A percentile compares a stretch with the other conserved stretches of the same genome.
Conservation (phyloP, 495 filamentous ascomycete genomes). For the Penicillium coprophilum region DNA sequence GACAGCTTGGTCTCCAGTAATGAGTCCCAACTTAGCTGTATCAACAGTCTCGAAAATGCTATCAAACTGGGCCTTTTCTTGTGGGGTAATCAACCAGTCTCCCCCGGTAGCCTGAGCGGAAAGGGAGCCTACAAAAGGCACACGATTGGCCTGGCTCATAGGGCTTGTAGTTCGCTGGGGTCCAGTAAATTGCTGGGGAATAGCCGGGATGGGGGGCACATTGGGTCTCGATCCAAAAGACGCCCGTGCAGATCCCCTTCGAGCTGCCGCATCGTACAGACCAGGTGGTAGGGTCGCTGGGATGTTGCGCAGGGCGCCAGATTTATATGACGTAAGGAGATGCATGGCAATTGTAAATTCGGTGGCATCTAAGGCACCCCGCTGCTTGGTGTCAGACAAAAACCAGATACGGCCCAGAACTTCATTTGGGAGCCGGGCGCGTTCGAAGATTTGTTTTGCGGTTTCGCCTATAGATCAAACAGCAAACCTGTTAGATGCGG, state of each 20-base stretch:
- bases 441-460: conserved; percentile 93
- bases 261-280: conserved; percentile 87
- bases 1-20: conserved; percentile 94
- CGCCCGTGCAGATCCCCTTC: conserved; percentile 55
- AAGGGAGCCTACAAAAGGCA: conserved; percentile 53
- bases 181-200: conserved; percentile 74
- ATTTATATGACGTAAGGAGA: conserved; percentile 85
- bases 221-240: conserved; percentile 49
- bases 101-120: conserved; percentile 64
- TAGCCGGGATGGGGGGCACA: conserved; percentile 53
- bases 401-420: conserved; percentile 91
- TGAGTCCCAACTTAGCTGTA: conserved; percentile 71
- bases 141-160: conserved; percentile 47
- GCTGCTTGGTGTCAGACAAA: conserved; percentile 86
- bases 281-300: conserved; percentile 81
- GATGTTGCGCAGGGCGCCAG: conserved; percentile 71
- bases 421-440: conserved; percentile 86
- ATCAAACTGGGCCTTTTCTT: conserved; percentile 86
- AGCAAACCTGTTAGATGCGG: not conserved
- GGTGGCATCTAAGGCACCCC: conserved; percentile 81
- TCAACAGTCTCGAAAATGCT: conserved; percentile 79
- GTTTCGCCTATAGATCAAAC: conserved; percentile 57
- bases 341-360: conserved; percentile 99
- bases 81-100: conserved; percentile 78
- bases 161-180: conserved; percentile 69